Conservation (phyloP, 2,329 filamentous ascomycete species). For the Pyricularia pennisetigena region DNA sequence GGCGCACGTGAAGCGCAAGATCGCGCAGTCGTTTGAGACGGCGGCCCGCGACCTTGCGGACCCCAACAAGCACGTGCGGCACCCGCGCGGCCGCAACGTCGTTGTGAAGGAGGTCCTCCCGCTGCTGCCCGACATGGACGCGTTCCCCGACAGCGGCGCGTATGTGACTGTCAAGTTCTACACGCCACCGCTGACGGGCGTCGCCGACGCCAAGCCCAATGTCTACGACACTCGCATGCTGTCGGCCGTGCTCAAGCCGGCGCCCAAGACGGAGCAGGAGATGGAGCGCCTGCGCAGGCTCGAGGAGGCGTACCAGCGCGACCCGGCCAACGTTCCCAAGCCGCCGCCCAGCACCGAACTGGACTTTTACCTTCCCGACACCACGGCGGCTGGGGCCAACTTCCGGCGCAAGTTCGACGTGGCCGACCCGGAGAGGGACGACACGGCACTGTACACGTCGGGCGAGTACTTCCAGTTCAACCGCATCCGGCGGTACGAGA, state of each 20-base stretch:
- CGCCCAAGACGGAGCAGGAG: constrained; percentile 44
- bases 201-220: constrained; percentile 19
- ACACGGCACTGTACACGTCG: constrained; percentile 44
- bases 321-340: constrained; percentile 44
- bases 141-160: constrained; percentile 60
- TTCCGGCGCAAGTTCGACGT: constrained; percentile 54
- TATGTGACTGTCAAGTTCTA: constrained; percentile 63
- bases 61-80: constrained; percentile 43
- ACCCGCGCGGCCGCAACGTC: constrained; percentile 45
- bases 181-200: constrained; percentile 44
- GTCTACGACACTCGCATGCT: constrained; percentile 53
- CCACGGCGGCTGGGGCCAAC: constrained; percentile 32
- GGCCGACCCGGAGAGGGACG: constrained; percentile 42
- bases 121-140: constrained; percentile 54
- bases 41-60: constrained; percentile 46
- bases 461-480: constrained; percentile 45
- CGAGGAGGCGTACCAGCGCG: constrained; percentile 42
- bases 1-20: constrained; percentile 59
- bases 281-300: constrained; percentile 40
- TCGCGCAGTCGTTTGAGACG: constrained; percentile 48
- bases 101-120: constrained; percentile 51
- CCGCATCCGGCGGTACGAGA: constrained; percentile 55
- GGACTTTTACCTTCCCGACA: constrained; percentile 54
- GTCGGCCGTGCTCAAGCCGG: constrained; percentile 50
- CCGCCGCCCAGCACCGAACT: constrained; percentile 53